Evolutionary conservation across 345 rosid species (phyloP).

Genomic region (Acer yangbiense): DNA sequence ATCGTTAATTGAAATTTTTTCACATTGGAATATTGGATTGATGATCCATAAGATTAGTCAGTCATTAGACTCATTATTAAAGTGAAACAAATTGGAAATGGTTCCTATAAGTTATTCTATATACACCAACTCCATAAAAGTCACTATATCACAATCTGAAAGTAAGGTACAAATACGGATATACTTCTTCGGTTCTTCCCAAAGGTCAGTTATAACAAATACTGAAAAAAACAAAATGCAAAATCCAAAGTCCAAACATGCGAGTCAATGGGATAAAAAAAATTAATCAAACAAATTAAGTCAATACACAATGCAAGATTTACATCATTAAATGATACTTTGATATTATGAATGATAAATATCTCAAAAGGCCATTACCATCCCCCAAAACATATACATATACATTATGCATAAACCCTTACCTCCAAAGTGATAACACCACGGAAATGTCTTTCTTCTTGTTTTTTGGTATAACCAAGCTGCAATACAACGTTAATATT

Average conservation of each 20-base stretch:
- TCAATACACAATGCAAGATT: neutral
- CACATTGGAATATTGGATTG: neutral
- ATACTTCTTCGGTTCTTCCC: too few species aligned
- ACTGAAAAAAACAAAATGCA: neutral
- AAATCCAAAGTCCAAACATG: too few species aligned
- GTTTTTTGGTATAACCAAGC: constrained; percentile 98
- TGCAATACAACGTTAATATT: constrained; percentile 36
- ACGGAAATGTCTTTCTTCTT: constrained; percentile 91
- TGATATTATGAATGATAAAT: too few species aligned
- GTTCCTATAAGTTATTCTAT: neutral
- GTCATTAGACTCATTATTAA: neutral
- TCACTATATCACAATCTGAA: neutral
- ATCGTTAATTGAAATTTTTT: neutral
- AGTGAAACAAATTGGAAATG: neutral
- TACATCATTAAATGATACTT: neutral
- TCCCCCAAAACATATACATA: neutral
- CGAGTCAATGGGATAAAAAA: neutral
- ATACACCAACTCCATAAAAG: neutral
- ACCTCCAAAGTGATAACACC: constrained; percentile 98
- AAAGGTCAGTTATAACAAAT: neutral
- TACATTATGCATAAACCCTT: constrained; percentile 12
- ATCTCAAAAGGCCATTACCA: too few species aligned
- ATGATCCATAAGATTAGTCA: neutral
- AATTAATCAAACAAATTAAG: neutral
- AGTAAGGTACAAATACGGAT: neutral